These are phyloP conservation scores for Acacia confusa DNA, from an alignment of 306 rosid genomes.

Conservation along the genomic window DNA sequence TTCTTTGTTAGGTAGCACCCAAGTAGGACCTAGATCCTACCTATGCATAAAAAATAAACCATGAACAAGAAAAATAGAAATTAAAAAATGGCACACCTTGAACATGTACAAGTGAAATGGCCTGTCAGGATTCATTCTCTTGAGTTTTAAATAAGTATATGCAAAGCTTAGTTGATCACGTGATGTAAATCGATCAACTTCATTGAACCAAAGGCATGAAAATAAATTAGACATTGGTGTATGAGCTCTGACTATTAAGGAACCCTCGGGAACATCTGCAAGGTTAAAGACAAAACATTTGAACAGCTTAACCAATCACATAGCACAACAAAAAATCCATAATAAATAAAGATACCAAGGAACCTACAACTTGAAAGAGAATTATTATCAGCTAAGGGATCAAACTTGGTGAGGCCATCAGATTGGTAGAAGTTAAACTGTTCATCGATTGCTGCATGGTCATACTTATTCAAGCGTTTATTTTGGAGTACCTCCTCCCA, in stretches of 20 bases:
- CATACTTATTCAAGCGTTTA: conserved; percentile 83
- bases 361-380: conserved; percentile 86
- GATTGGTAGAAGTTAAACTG: conserved; percentile 73
- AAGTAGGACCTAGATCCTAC: background rate
- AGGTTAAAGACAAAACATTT: conserved; percentile 27
- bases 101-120: conserved; percentile 77
- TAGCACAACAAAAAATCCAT: conserved; percentile 24
- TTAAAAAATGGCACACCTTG: conserved; percentile 48
- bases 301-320: conserved; percentile 12
- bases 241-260: conserved; percentile 90
- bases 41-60: background rate
- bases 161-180: conserved; percentile 98
- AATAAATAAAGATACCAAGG: conserved; percentile 31
- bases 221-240: conserved; percentile 90
- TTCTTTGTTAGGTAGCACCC: conserved; percentile 18
- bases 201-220: conserved; percentile 98
- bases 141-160: conserved; percentile 77
- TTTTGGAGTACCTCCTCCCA: conserved; percentile 97
- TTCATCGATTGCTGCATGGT: conserved; percentile 78
- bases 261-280: conserved; percentile 97
- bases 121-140: conserved; percentile 72
- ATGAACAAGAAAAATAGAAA: background rate
- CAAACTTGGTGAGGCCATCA: conserved; percentile 83
- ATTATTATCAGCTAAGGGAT: conserved; percentile 56
- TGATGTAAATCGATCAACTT: conserved; percentile 91